Evolutionary conservation across 78 protist species (phyloP), one percentile per base, ranked within the genome.

Genomic region (Dictyostelium intermedium): DNA sequence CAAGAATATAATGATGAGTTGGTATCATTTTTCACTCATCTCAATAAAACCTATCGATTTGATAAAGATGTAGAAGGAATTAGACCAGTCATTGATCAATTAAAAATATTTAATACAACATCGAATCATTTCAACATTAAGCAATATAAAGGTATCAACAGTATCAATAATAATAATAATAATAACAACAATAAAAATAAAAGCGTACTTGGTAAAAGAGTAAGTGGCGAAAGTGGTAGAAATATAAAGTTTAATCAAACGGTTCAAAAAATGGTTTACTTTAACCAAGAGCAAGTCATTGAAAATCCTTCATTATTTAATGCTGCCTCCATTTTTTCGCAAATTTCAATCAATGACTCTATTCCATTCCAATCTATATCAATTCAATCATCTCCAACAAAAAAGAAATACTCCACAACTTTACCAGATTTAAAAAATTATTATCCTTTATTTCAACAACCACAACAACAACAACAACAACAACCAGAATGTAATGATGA

Each of bases 21-120:
- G 18, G 25, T 47, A n/a, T 45, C 47, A 47, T 79, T 79, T 79
- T 79, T 79, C 34, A 79, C 39, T 30, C 84, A 79, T 16, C 13
- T 79, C 10, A 79, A 79, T 16, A 79, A 79, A 50, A 79, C 63
- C 1, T 45, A 37, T 30, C 63, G 8, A 79, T 20, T 79, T 18
- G 84, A 79, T n/a, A 41, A 79, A 23, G 84, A 79, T 47, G 18
- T 47, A 5, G 80, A 73, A 27, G 80, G 25, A 27, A 73, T 73
- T 30, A 73, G 43, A 73, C 13, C 80, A 35, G 34, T 32, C 16
- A 73, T 73, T 18, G 43, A 35, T 16, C 80, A 73, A 73, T 73
- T 73, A 73, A 25, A n/a, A 63, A 25, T 27, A 16, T 63, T n/a
- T n/a, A 73, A 73, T 73, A 9, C 34, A 73, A 32, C 27, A 30